Base-by-base conservation (phyloP, 1,284 basidiomycete genomes). In the Vanrija sp. region DNA sequence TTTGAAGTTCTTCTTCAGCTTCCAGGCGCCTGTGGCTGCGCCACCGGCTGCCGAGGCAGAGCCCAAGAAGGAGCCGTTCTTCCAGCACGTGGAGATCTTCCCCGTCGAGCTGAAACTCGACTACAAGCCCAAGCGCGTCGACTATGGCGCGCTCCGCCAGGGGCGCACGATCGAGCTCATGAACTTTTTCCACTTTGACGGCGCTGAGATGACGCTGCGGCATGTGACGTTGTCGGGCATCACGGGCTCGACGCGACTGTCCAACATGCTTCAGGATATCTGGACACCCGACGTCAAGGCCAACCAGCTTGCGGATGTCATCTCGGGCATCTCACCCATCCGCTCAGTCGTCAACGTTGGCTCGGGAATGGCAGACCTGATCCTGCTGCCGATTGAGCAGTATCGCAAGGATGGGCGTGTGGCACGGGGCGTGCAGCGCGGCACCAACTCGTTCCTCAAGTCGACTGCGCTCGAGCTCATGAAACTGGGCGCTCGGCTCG, bases 171-270 rank as follows among this genome's bases (percentile, higher is more conserved):
- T 96, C 59, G 96, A 98, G 72, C 78, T 98, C 54, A 98, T 98
- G 95, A 99, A 99, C 74, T 98, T 98, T 73, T 98, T 99, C 86
- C 94, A 98, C 75, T 99, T 98, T 66, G 95, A 98, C 66, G 95
- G 91, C 0, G 89, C 95, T 3, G 95, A 97, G 75, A 98, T 98
- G 91, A 95, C 92, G 0, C 78, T 99, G 49, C 83, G 95, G 49
- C 93, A 96, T 69, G 86, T 98, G 58, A 93, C 90, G 15, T 73
- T 98, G 23, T 85, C 87, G 51, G 96, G 95, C 16, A 84, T 98
- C 49, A 88, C 87, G 19, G 92, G 93, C 19, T 93, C 90, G 88
- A 81, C 88, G 10, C 83, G 86, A 39, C 80, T 98, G 29, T 92
- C 91, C 59, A 89, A 94, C 64, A 82, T 90, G 49, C 80, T 99